These are phyloP conservation scores for Trypanosoma rangeli DNA, from an alignment of 208 protist species.

Conservation along the genomic window DNA sequence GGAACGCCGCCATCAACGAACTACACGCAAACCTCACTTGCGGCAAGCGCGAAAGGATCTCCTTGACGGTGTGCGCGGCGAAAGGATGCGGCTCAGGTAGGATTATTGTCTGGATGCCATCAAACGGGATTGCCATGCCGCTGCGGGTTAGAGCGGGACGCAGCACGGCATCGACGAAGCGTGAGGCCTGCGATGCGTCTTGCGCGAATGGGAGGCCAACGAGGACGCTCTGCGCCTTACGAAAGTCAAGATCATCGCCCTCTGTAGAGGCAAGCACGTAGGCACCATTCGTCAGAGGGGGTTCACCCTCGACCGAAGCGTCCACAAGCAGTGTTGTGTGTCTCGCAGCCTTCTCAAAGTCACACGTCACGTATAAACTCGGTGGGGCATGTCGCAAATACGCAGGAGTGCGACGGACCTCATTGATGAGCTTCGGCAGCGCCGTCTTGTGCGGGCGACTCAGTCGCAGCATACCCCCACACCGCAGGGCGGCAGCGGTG, in stretches of 20 bases:
- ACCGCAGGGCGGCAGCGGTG: neutral
- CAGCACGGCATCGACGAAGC: conserved; percentile 40
- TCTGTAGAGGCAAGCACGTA: conserved; percentile 62
- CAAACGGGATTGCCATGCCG: conserved; percentile 31
- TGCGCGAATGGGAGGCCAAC: conserved; percentile 54
- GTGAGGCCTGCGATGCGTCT: conserved; percentile 33
- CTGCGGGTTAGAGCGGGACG: conserved; percentile 3
- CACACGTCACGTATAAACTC: conserved; percentile 66
- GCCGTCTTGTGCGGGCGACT: neutral
- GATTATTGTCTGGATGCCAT: conserved; percentile 45
- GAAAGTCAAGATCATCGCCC: conserved; percentile 48
- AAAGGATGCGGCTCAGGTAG: conserved; percentile 53
- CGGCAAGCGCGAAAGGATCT: conserved; percentile 40
- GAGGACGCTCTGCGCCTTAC: conserved; percentile 37
- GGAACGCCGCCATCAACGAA: conserved; percentile 46
- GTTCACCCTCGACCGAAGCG: conserved; percentile 14
- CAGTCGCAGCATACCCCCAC: conserved; percentile 17
- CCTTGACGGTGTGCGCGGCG: conserved; percentile 33
- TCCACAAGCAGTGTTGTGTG: conserved; percentile 72
- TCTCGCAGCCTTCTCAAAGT: conserved; percentile 32
- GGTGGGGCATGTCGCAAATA: conserved; percentile 76
- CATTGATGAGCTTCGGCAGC: conserved; percentile 24
- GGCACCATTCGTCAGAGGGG: conserved; percentile 50
- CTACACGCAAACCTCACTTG: conserved; percentile 51
- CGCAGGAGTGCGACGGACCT: conserved; percentile 24